Base-by-base conservation (phyloP, 306 rosid genomes). In the Elaeagnus macrophylla region DNA sequence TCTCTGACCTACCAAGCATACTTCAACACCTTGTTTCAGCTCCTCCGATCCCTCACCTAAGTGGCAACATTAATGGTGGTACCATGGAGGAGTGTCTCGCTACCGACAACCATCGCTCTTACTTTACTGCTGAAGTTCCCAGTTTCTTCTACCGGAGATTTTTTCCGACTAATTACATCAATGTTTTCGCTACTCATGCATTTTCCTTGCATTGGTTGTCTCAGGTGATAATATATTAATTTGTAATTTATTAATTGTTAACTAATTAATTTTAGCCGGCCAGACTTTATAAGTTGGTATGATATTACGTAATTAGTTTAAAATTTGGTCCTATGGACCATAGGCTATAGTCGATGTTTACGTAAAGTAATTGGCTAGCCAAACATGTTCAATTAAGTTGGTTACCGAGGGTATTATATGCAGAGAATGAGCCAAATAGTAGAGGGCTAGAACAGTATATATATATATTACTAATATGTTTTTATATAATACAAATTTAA, bases 201-300 rank as follows among this genome's bases (percentile, higher is more conserved):
- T 91, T 91, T 56, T 87, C 94, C 59, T 63, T 91, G 81, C 99
- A 91, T 64, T 91, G 99, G 99, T 77, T 91, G 53, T 87, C 99
- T 45, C 87, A 87, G 99, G 99, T 66, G 7, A 7, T 13, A n/a
- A n/a, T n/a, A n/a, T n/a, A n/a, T n/a, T n/a, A n/a, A n/a, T n/a
- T n/a, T n/a, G n/a, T n/a, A n/a, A n/a, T n/a, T n/a, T n/a, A n/a
- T n/a, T n/a, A n/a, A 25, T 25, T 25, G 2, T 25, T 25, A 25
- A 25, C 4, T 25, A 25, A 25, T 25, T 25, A 25, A 25, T 25
- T 25, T 25, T 25, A 25, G 5, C 32, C 32, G 32, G 32, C 4
- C 32, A 25, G 2, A 25, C 32, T 25, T 25, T 25, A 25, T 25
- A 25, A 25, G n/a, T 25, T 25, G 32, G 32, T 25, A 25, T 25